Base-by-base conservation (phyloP, 2,329 filamentous ascomycete genomes). In the Aspergillus uvarum region DNA sequence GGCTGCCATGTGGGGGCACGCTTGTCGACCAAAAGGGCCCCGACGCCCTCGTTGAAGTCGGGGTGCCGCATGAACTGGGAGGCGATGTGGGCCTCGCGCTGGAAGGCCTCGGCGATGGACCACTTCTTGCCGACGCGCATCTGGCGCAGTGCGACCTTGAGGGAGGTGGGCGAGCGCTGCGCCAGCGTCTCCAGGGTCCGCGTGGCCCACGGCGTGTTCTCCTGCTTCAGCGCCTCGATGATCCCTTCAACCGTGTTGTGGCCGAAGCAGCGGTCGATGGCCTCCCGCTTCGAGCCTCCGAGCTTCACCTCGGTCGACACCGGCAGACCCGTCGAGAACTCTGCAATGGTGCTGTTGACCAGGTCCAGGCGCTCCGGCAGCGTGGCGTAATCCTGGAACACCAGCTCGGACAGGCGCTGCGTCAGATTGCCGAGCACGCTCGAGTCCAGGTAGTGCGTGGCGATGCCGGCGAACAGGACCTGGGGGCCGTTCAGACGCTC, bases 371-470 rank as follows among this genome's bases (percentile, higher is more conserved):
- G 88, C 48, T 87, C 80, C 22, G 81, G 66, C 22, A 89, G 79
- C 44, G 76, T 66, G 59, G 90, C 86, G 69, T 88, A 86, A 78
- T 99, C 96, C 61, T 85, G 84, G 82, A 99, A 99, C 29, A 88
- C 85, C 63, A 99, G 84, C 79, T 99, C 95, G 1, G 91, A 90
- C 26, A 99, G 84, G 73, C 94, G 91, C 21, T 87, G 83, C 76
- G 96, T 92, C 59, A 99, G 84, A 67, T 86, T 85, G 53, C 90
- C 87, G 62, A 99, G 83, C 66, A 89, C 89, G 61, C 91, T 92
- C 48, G 94, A 96, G 82, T 99, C 90, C 65, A 99, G 81, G 80
- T 96, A 99, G 80, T 99, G 95, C 14, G 95, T 98, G 61, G 95
- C 95, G 68, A 99, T 83, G 60, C 95, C 95, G 50, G 92, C 85